These are phyloP conservation scores for Rhizopogon rudus DNA, from an alignment of 768 basidiomycete species.

Conservation along the genomic window DNA sequence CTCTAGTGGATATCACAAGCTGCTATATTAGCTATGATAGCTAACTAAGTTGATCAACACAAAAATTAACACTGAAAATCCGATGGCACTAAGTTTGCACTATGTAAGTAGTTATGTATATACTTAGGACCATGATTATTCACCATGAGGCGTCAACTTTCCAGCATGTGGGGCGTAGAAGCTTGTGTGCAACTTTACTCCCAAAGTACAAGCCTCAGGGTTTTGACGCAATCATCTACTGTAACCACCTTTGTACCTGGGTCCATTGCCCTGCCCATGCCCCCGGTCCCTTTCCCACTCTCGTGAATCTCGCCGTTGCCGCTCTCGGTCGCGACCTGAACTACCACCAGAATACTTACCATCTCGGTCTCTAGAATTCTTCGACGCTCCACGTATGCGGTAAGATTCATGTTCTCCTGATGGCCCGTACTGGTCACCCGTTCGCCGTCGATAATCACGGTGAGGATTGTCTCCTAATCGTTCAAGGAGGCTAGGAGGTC, in stretches of 20 bases:
- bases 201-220: constrained; percentile 46
- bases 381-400: constrained; percentile 27
- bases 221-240: constrained; percentile 17
- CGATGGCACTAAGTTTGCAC: no score
- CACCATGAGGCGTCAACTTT: neutral
- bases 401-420: constrained; percentile 8
- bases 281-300: constrained; percentile 17
- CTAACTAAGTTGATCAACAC: no score
- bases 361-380: constrained; percentile 10
- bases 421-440: neutral
- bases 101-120: no score
- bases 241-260: constrained; percentile 48
- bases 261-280: constrained; percentile 24
- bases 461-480: constrained; percentile 19
- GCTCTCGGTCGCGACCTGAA: constrained; percentile 11
- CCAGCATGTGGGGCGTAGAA: constrained; percentile 27
- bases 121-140: neutral
- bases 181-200: constrained; percentile 68
- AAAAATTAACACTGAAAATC: neutral
- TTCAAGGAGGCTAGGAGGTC: constrained; percentile 28
- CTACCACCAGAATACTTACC: constrained; percentile 10
- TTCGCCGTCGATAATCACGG: constrained; percentile 5
- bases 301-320: constrained; percentile 14
- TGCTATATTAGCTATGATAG: no score
- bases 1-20: neutral